Conservation (phyloP, 257 asterid genomes). For the Plectranthus barbatus region DNA sequence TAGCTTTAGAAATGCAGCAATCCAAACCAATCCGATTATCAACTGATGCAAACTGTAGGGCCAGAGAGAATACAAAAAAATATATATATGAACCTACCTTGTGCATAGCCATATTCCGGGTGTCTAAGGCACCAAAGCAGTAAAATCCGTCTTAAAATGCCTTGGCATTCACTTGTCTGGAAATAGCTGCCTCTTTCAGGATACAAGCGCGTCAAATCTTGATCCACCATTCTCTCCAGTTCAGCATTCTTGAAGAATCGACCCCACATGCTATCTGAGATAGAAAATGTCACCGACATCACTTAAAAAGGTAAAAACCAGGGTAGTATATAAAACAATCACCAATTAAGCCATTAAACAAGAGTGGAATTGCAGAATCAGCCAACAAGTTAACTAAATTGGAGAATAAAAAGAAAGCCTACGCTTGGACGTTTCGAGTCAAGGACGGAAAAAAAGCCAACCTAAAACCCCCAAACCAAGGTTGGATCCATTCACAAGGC, state of each 20-base stretch:
- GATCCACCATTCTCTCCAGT: constrained; percentile 90
- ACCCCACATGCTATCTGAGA: constrained; percentile 95
- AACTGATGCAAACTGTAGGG: neutral
- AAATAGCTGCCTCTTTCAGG: constrained; percentile 95
- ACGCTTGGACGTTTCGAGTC: neutral
- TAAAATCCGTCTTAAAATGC: constrained; percentile 78
- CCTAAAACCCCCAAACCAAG: no score
- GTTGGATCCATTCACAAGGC: neutral
- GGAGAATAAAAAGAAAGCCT: neutral
- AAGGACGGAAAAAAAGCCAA: neutral
- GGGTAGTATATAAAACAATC: neutral
- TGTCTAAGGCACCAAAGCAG: constrained; percentile 24
- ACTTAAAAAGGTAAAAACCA: neutral
- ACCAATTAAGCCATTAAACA: neutral
- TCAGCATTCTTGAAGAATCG: constrained; percentile 90
- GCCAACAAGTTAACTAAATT: neutral
- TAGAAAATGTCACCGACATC: neutral
- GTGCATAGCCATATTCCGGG: constrained; percentile 35
- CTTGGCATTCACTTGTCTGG: constrained; percentile 84
- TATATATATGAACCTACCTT: constrained; percentile 48
- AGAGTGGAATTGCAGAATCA: neutral
- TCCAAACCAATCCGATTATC: neutral
- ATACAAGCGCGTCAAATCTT: constrained; percentile 89
- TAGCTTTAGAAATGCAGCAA: neutral
- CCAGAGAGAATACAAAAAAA: neutral